Conservation (phyloP, 768 basidiomycete species). For the Panaeolus papilionaceus region DNA sequence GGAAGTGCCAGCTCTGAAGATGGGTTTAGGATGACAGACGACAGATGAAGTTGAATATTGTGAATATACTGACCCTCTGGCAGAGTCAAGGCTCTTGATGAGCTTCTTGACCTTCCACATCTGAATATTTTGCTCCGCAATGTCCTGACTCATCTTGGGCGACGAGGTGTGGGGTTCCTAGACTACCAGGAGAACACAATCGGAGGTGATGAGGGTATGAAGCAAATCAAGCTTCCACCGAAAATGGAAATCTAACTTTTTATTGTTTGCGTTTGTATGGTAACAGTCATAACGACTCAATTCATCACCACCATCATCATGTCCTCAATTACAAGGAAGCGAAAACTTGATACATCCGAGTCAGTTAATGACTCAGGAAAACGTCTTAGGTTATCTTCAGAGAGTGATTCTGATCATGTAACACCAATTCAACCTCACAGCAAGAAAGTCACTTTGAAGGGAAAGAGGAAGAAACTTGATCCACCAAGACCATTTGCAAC, state of each 20-base stretch:
- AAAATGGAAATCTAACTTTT: slow-evolving; percentile 26
- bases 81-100: slow-evolving; percentile 95
- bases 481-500: slow-evolving; percentile 81
- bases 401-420: neutral
- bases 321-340: slow-evolving; percentile 38
- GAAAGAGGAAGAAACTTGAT: slow-evolving; percentile 56
- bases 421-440: neutral
- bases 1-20: slow-evolving; percentile 86
- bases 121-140: slow-evolving; percentile 94
- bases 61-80: slow-evolving; percentile 69
- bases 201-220: slow-evolving; percentile 31
- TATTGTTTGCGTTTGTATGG: slow-evolving; percentile 41
- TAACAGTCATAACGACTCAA: slow-evolving; percentile 16
- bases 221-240: slow-evolving; percentile 21
- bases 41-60: slow-evolving; percentile 13
- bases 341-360: slow-evolving; percentile 40
- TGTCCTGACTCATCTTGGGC: slow-evolving; percentile 80
- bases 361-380: slow-evolving; percentile 32
- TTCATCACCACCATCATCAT: slow-evolving; percentile 28
- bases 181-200: slow-evolving; percentile 35
- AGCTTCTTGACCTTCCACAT: slow-evolving; percentile 99
- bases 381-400: slow-evolving; percentile 38
- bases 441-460: slow-evolving; percentile 14
- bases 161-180: slow-evolving; percentile 40
- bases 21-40: slow-evolving; percentile 28